Percentiles rank a stretch among this genome's conserved stretches.
Conservation (phyloP, 768 basidiomycete species). For the Punctularia strigosozonata region DNA sequence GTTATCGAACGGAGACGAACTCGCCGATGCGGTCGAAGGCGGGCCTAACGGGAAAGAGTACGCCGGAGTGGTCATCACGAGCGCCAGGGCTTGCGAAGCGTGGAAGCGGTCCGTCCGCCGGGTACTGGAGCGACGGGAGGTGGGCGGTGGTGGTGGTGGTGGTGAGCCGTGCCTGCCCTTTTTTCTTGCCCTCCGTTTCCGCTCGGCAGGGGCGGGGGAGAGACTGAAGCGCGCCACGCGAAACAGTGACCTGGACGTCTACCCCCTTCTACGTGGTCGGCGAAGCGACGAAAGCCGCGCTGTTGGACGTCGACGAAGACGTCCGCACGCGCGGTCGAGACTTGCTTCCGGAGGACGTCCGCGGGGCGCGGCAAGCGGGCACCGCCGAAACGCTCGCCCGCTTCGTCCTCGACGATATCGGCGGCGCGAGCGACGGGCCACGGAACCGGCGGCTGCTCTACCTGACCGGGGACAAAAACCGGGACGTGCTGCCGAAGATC, state of each 20-base stretch:
- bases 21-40: constrained; percentile 28
- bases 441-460: constrained; percentile 39
- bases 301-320: constrained; percentile 23
- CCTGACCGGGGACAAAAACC: constrained; percentile 81
- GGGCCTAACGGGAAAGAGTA: constrained; percentile 24
- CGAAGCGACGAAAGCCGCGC: constrained; percentile 39
- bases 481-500: constrained; percentile 47
- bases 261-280: constrained; percentile 78
- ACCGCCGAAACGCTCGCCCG: constrained; percentile 55
- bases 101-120: constrained; percentile 41
- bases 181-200: no score
- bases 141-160: no score
- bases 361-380: constrained; percentile 42
- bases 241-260: constrained; percentile 36
- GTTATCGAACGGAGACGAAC: constrained; percentile 32
- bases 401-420: constrained; percentile 39
- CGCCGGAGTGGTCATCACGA: constrained; percentile 67
- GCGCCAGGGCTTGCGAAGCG: constrained; percentile 65
- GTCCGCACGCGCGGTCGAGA: constrained; percentile 18
- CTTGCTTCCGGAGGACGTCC: constrained; percentile 22
- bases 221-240: no score
- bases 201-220: no score
- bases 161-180: no score
- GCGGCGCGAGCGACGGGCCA: constrained; percentile 13
- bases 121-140: constrained; percentile 4